Percentiles rank a stretch among this genome's conserved stretches.
Evolutionary conservation across 768 basidiomycete genomes (phyloP).

Genomic region (Suillus decipiens): DNA sequence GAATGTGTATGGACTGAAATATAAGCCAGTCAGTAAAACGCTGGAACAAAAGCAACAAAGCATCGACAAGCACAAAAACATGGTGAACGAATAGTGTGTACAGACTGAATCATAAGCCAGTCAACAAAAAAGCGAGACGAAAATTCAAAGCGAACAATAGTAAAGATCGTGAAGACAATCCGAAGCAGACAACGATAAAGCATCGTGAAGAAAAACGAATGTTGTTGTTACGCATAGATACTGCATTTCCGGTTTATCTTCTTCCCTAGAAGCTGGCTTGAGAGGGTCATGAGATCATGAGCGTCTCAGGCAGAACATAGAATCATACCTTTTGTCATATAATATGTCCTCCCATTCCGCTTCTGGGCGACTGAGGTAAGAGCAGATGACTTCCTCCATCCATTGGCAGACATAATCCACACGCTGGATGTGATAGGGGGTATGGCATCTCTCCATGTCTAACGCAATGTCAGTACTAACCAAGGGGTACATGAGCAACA

Average conservation of each 20-base stretch:
- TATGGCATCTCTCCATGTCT: constrained; percentile 51
- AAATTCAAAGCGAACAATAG: not conserved
- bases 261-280: not conserved
- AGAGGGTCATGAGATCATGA: not conserved
- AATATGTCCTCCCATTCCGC: constrained; percentile 30
- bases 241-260: not conserved
- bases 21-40: not conserved
- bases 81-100: not conserved
- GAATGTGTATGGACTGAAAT: not conserved
- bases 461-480: constrained; percentile 8
- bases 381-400: constrained; percentile 36
- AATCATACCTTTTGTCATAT: constrained; percentile 30
- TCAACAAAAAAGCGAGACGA: not conserved
- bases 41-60: not conserved
- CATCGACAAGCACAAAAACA: not conserved
- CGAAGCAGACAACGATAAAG: not conserved
- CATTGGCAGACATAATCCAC: constrained; percentile 40
- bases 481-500: not conserved
- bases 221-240: not conserved
- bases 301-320: not conserved
- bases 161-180: not conserved
- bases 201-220: not conserved
- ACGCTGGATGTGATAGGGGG: constrained; percentile 41
- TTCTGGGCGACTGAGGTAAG: constrained; percentile 29
- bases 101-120: not conserved